Base-by-base conservation (phyloP, 345 rosid genomes). In the Boechera retrofracta region DNA sequence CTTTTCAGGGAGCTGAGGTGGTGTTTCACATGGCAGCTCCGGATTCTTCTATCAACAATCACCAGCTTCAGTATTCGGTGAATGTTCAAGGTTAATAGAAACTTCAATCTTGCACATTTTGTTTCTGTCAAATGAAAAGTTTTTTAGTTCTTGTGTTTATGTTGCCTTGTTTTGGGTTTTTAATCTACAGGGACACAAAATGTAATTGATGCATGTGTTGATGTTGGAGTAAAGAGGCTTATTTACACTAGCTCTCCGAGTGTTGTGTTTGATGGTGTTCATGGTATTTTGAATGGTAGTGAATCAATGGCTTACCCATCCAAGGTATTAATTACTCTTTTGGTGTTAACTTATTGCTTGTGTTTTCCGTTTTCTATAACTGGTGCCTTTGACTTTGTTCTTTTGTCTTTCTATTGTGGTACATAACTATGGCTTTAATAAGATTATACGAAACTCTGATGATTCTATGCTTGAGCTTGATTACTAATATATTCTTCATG, bases 21-120 rank as follows among this genome's bases (percentile, higher is more conserved):
- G 94, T 95, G 15, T 92, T 88, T 83, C 99, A 95, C 83, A 91
- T 88, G 97, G 99, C 99, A 48, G 98, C 99, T 62, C 99, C 98
- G 2, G 84, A 91, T 87, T 92, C 99, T 18, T 89, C 96, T 6
- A 84, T 91, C 71, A 92, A 95, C 59, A 84, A 81, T 71, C 77
- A 77, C 66, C 79, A 85, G 85, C 96, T 92, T 71, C 98, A 92
- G 33, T 80, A 87, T 67, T 88, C 98, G 4, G 98, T 95, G 71
- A 95, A 92, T 70, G 97, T 95, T 63, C 84, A 83, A 86, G 98
- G 98, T 91, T 18, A 5, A 36, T 28, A 72, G 63, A 63, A 29
- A 49, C 41, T 68, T 26, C 38, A 11, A 21, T 60, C 12, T 54
- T 49, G 5, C 4, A 12, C 0, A 2, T n/a, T 67, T 52, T 6